Percentiles rank a stretch among this genome's conserved stretches.
These are phyloP conservation scores for Gossypium longicalyx DNA, from an alignment of 345 rosid genomes.

Conservation along the genomic window DNA sequence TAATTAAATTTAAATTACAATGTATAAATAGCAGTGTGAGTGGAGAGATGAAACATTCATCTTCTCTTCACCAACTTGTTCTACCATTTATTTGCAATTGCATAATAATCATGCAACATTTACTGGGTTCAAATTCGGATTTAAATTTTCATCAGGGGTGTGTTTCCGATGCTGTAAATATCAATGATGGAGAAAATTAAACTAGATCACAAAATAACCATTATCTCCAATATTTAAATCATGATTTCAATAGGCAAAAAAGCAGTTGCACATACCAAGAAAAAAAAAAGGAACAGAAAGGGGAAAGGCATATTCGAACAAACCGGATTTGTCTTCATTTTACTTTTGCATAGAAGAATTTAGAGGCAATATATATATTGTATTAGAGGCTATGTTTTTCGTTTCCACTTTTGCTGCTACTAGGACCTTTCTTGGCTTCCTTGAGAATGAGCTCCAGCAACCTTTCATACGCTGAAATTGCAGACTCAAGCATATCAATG, in stretches of 20 bases:
- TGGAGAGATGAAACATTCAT: too few relatives aligned
- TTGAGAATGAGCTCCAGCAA: constrained; percentile 36
- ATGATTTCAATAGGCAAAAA: not conserved
- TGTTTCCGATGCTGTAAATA: too few relatives aligned
- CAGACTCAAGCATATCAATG: constrained; percentile 38
- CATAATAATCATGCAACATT: too few relatives aligned
- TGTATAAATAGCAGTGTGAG: too few relatives aligned
- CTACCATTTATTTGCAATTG: too few relatives aligned
- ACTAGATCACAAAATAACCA: not conserved
- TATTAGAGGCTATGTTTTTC: not conserved
- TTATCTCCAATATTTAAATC: too few relatives aligned
- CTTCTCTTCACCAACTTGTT: too few relatives aligned
- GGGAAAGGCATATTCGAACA: not conserved
- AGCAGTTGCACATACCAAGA: not conserved
- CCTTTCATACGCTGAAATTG: constrained; percentile 34
- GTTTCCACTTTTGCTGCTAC: not conserved
- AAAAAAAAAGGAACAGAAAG: not conserved
- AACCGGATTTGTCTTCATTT: not conserved
- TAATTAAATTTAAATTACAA: too few relatives aligned
- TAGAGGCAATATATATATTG: not conserved
- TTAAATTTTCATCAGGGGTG: too few relatives aligned
- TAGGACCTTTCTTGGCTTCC: constrained; percentile 29
- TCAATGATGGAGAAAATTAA: too few relatives aligned
- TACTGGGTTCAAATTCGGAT: too few relatives aligned
- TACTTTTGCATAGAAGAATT: not conserved